These are phyloP conservation scores for Chamaecrista fasciculata DNA, from an alignment of 306 rosid genomes.

Conservation along the genomic window DNA sequence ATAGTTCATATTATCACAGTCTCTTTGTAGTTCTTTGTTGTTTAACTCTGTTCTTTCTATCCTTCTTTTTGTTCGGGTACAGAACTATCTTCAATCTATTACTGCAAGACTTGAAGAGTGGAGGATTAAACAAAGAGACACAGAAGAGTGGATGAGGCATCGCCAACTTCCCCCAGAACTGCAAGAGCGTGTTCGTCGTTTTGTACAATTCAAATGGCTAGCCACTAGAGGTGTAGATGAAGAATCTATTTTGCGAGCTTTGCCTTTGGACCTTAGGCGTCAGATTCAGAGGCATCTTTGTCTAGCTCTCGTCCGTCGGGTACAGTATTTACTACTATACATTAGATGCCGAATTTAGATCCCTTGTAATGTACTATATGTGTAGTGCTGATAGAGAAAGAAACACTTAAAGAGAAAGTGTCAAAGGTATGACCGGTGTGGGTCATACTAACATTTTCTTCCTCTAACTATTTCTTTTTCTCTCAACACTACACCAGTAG, in stretches of 20 bases:
- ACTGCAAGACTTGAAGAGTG: conserved; percentile 87
- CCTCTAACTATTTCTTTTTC: too few species aligned
- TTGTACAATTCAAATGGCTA: conserved; percentile 87
- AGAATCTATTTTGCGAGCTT: conserved; percentile 61
- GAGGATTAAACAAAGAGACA: conserved; percentile 78
- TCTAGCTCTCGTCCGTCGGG: conserved; percentile 77
- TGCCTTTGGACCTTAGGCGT: conserved; percentile 81
- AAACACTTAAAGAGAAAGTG: too few species aligned
- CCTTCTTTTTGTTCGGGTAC: background rate
- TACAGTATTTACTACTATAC: too few species aligned
- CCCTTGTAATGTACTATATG: too few species aligned
- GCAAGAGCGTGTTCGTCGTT: conserved; percentile 75
- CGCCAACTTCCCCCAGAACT: conserved; percentile 78
- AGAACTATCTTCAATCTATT: conserved; percentile 81
- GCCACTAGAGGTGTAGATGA: conserved; percentile 93
- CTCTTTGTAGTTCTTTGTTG: background rate
- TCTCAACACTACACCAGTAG: too few species aligned
- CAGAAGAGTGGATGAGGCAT: conserved; percentile 97
- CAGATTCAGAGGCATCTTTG: conserved; percentile 90
- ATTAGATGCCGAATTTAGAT: too few species aligned
- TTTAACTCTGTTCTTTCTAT: conserved; percentile 5
- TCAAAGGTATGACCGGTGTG: too few species aligned
- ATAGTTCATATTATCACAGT: background rate
- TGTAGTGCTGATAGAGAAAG: too few species aligned
- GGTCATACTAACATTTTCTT: too few species aligned